Conservation (phyloP, 2,329 filamentous ascomycete genomes). For the Trichoderma oligosporum region DNA sequence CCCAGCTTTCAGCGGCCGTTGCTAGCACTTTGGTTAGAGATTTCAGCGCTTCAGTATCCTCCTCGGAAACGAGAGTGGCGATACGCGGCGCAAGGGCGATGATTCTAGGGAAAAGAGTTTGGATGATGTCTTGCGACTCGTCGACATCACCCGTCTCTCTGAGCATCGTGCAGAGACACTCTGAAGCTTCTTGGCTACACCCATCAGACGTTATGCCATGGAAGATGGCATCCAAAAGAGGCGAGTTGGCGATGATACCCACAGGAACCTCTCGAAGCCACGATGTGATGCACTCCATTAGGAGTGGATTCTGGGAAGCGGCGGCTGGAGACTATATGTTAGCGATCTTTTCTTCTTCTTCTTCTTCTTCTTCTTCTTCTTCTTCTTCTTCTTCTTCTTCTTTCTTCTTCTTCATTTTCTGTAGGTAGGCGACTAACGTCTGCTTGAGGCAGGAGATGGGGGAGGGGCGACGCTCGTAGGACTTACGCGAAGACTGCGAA, state of each 20-base stretch:
- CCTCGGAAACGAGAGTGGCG: conserved; percentile 66
- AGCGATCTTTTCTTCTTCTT: not conserved
- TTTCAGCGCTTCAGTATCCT: conserved; percentile 82
- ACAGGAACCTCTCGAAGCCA: conserved; percentile 94
- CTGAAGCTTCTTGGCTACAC: conserved; percentile 82
- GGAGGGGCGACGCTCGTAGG: too few relatives aligned
- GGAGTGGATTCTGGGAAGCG: conserved; percentile 79
- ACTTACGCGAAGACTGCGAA: conserved; percentile 81
- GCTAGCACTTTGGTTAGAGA: conserved; percentile 86
- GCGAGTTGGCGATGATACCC: conserved; percentile 75
- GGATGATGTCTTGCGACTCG: conserved; percentile 77
- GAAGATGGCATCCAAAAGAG: conserved; percentile 77
- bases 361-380: not conserved
- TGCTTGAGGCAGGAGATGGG: not conserved
- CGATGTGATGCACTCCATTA: conserved; percentile 93
- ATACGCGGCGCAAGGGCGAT: conserved; percentile 75
- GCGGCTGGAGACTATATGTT: conserved; percentile 46
- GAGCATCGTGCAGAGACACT: conserved; percentile 89
- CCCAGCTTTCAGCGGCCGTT: conserved; percentile 92
- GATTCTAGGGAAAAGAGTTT: conserved; percentile 76
- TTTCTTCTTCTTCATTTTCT: not conserved
- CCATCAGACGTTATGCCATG: conserved; percentile 69
- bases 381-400: not conserved
- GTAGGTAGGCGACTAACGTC: not conserved
- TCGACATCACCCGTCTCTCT: conserved; percentile 91